Base-by-base conservation (phyloP, 2,329 filamentous ascomycete genomes). In the Didymella glomerata region DNA sequence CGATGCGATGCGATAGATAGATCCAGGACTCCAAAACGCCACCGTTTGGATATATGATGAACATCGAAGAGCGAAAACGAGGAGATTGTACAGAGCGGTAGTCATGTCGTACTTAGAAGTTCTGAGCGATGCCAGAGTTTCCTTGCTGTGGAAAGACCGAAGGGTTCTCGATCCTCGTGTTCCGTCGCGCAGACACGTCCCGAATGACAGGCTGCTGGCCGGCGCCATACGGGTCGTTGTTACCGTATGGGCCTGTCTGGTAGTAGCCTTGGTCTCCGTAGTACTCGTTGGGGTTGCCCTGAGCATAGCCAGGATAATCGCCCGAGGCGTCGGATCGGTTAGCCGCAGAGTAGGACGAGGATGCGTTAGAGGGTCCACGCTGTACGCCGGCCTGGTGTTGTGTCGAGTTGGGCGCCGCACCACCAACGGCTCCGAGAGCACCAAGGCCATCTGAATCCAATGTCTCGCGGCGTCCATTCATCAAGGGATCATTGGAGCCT, bases 61-160 rank as follows among this genome's bases (percentile, higher is more conserved):
- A 52, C 41, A 56, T 48, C 48, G 52, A 44, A 55, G 36, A 51
- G 44, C 48, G 22, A 53, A 34, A 52, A 34, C 16, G 45, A 48
- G n/a, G 44, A 42, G 27, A 49, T 32, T 56, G 57, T 47, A 59
- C 55, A 58, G 48, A 47, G 32, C 49, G 41, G 55, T 16, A 38
- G 40, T 52, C 13, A 46, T 52, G 32, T 41, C 46, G 51, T 30
- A 48, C 58, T 61, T 86, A 98, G 72, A 99, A 99, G 78, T 99
- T 99, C 79, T 98, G 95, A 30, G 95, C 91, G 71, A 99, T 97
- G 59, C 95, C 95, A 38, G 92, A 92, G 70, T 91, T 96, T 32
- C 86, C 88, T 81, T 96, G 93, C 74, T 96, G 92, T 11, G 94
- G 93, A 71, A 91, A 96, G 63, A 95, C 91, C 44, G 91, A 87